Conservation (phyloP, 139 green algal genomes). For the Chlamydomonas sp. region DNA sequence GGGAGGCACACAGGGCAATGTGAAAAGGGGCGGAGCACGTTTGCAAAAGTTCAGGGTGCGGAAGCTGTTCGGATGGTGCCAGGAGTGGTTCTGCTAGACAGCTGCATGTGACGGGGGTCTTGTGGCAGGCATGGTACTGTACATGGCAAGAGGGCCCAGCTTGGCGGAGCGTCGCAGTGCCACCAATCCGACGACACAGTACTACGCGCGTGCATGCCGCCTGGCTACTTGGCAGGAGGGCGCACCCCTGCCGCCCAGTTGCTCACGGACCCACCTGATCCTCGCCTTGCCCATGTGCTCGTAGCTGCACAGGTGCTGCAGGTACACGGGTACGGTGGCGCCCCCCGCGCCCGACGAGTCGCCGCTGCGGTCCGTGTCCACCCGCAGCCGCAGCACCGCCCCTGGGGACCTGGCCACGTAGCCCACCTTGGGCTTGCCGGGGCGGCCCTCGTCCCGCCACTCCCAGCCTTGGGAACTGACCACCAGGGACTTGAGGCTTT, state of each 20-base stretch:
- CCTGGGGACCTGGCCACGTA: not conserved
- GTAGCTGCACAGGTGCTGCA: conserved; percentile 42
- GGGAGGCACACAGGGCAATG: not conserved
- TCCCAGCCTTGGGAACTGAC: conserved; percentile 29
- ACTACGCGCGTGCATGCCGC: not conserved
- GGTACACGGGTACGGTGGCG: conserved; percentile 30
- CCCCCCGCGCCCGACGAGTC: not conserved
- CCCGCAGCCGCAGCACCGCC: not conserved
- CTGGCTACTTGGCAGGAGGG: not conserved
- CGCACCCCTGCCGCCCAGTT: too few species aligned
- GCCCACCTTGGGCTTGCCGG: conserved; percentile 29
- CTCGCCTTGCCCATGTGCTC: conserved; percentile 39
- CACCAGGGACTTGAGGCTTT: conserved; percentile 18
- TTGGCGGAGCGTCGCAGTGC: too few species aligned
- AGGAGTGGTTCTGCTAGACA: too few species aligned
- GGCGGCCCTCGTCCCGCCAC: conserved; percentile 40
- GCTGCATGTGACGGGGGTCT: too few species aligned
- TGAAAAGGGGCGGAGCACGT: not conserved
- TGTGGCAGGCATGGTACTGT: not conserved
- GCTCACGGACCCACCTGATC: conserved; percentile 27
- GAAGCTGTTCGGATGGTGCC: not conserved
- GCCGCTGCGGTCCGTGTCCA: not conserved
- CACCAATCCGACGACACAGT: not conserved
- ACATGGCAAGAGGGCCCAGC: not conserved
- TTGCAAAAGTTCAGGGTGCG: not conserved